Percentiles rank a stretch among this genome's conserved stretches.
phyloP scores from a whole-genome alignment of 2,329 filamentous ascomycete species.

The Dothideomycetes sp. region DNA sequence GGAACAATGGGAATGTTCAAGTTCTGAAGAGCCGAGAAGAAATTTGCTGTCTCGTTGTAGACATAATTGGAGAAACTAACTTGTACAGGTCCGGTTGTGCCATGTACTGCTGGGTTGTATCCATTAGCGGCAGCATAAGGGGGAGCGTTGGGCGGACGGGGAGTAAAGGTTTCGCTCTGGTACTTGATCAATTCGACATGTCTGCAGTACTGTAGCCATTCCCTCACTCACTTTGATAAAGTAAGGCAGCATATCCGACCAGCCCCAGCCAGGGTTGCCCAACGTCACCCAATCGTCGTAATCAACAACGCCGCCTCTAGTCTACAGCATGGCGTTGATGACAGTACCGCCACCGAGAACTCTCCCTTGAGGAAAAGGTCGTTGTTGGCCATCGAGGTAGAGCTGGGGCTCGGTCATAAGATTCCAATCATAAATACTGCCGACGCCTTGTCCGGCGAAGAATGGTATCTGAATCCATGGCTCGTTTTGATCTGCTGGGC shows the following conservation, averaged over 20 bases:
- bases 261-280: constrained; percentile 52
- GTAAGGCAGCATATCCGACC: constrained; percentile 37
- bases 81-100: constrained; percentile 40
- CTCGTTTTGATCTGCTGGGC: constrained; percentile 20
- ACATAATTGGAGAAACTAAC: constrained; percentile 37
- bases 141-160: constrained; percentile 24
- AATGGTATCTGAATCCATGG: constrained; percentile 20
- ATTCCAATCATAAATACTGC: constrained; percentile 24
- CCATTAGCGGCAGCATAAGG: constrained; percentile 30
- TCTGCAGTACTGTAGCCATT: background rate
- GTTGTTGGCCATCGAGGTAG: constrained; percentile 19
- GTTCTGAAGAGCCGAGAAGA: constrained; percentile 30
- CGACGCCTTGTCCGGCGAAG: constrained; percentile 22
- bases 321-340: constrained; percentile 28
- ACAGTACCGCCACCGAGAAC: constrained; percentile 28
- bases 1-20: constrained; percentile 29
- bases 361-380: constrained; percentile 21
- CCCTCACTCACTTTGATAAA: constrained; percentile 26
- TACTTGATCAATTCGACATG: too few relatives aligned
- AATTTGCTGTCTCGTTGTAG: constrained; percentile 29
- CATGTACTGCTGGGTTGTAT: constrained; percentile 34
- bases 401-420: constrained; percentile 21
- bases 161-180: constrained; percentile 24
- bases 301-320: constrained; percentile 38
- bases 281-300: constrained; percentile 50